Conservation (phyloP, 257 asterid genomes). For the Plantago major region DNA sequence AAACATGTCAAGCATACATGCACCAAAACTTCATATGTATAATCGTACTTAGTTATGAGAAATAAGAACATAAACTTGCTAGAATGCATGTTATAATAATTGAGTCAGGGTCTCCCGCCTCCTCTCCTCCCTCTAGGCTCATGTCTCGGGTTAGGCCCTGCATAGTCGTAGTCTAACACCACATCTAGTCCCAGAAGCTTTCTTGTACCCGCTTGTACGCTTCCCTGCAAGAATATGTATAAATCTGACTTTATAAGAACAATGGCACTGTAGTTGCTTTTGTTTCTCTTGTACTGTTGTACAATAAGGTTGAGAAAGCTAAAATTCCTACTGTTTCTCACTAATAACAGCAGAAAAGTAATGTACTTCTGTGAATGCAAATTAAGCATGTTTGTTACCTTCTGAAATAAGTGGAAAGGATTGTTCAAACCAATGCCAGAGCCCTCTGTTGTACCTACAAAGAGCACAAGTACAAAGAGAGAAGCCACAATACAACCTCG, state of each 20-base stretch:
- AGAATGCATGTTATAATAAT: not conserved
- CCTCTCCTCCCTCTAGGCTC: slow-evolving; percentile 35
- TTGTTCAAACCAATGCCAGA: slow-evolving; percentile 14
- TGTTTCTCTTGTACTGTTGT: no score
- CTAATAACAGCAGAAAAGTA: no score
- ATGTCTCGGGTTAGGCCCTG: slow-evolving; percentile 70
- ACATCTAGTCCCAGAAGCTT: slow-evolving; percentile 39
- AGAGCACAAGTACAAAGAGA: slow-evolving; percentile 30
- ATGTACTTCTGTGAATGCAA: no score
- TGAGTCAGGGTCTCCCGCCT: no score
- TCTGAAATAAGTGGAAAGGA: slow-evolving; percentile 18
- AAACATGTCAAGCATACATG: no score
- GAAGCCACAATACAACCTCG: slow-evolving; percentile 17
- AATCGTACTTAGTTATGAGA: no score
- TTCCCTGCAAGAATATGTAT: slow-evolving; percentile 14
- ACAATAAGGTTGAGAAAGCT: no score
- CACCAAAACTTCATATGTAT: no score
- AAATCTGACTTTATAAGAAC: not conserved
- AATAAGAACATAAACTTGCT: no score
- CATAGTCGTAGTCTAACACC: slow-evolving; percentile 57
- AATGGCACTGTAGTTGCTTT: no score
- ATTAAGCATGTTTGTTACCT: slow-evolving; percentile 26
- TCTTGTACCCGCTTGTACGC: slow-evolving; percentile 29
- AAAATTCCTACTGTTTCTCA: no score
- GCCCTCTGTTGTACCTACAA: slow-evolving; percentile 28